Percentiles rank a stretch among this genome's conserved stretches.
Conservation (phyloP, 2,329 filamentous ascomycete genomes). For the Anthostomella pinea region DNA sequence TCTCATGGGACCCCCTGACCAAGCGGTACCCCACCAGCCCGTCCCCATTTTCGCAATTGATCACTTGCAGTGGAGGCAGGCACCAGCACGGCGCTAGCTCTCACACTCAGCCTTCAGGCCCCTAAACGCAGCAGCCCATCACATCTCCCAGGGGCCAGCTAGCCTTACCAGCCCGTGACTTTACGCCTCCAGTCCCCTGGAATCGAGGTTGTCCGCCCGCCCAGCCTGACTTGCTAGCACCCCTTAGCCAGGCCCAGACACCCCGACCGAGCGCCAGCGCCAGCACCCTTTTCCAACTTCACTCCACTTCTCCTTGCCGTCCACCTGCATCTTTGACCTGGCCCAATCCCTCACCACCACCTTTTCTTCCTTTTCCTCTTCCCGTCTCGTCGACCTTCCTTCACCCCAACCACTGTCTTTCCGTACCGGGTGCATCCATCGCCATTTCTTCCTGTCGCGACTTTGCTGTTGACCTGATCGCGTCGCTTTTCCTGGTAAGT, state of each 20-base stretch:
- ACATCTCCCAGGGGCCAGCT: too few relatives aligned
- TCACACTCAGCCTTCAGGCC: neutral
- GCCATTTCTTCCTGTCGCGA: conserved; percentile 18
- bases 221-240: too few relatives aligned
- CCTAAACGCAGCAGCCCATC: too few relatives aligned
- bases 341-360: conserved; percentile 30
- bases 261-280: neutral
- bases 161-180: too few relatives aligned
- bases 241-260: neutral
- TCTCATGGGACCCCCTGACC: neutral
- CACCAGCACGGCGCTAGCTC: too few relatives aligned
- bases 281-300: conserved; percentile 13
- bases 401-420: conserved; percentile 15
- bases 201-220: too few relatives aligned
- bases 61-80: neutral
- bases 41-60: neutral
- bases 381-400: conserved; percentile 24
- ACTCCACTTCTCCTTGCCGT: conserved; percentile 21
- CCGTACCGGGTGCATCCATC: conserved; percentile 19
- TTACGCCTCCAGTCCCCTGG: too few relatives aligned
- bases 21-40: neutral
- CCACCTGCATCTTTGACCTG: conserved; percentile 24
- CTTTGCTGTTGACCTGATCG: conserved; percentile 7
- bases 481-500: conserved; percentile 5
- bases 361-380: conserved; percentile 31